Conservation (phyloP, 1,139 yeast genomes). For the Candida tunisiensis region DNA sequence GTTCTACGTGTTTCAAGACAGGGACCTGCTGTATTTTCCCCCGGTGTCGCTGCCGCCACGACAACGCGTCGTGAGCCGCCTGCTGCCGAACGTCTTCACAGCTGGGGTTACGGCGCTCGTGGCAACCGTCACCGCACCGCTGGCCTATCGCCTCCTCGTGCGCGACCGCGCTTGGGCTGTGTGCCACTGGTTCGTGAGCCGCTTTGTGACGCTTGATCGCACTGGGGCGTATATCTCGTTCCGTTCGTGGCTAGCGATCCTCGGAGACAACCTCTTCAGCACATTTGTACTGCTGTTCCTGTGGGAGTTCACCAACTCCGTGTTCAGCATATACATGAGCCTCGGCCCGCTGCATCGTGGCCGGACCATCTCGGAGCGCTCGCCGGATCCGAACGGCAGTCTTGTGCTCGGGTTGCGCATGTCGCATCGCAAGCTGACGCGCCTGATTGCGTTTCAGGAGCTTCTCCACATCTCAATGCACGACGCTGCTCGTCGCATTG, state of each 20-base stretch:
- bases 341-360: constrained; percentile 70
- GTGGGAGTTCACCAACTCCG: constrained; percentile 49
- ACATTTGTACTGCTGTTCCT: constrained; percentile 25
- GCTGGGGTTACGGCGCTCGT: constrained; percentile 6
- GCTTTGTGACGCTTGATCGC: constrained; percentile 19
- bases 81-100: not conserved
- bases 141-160: constrained; percentile 28
- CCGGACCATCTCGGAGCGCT: constrained; percentile 46
- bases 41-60: too few relatives aligned
- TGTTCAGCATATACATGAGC: constrained; percentile 56
- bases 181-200: not conserved
- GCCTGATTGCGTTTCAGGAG: constrained; percentile 19
- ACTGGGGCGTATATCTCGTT: constrained; percentile 21
- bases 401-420: constrained; percentile 51
- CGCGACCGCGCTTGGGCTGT: constrained; percentile 30
- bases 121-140: constrained; percentile 23
- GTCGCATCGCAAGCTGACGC: constrained; percentile 31
- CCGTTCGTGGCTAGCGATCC: constrained; percentile 21
- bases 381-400: constrained; percentile 57
- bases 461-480: constrained; percentile 13
- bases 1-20: too few relatives aligned
- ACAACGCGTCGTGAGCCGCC: not conserved
- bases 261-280: constrained; percentile 22
- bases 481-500: constrained; percentile 13
- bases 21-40: too few relatives aligned